Conservation (phyloP, 225 moss, liverwort and hornwort genomes). For the Marchantia paleacea region DNA sequence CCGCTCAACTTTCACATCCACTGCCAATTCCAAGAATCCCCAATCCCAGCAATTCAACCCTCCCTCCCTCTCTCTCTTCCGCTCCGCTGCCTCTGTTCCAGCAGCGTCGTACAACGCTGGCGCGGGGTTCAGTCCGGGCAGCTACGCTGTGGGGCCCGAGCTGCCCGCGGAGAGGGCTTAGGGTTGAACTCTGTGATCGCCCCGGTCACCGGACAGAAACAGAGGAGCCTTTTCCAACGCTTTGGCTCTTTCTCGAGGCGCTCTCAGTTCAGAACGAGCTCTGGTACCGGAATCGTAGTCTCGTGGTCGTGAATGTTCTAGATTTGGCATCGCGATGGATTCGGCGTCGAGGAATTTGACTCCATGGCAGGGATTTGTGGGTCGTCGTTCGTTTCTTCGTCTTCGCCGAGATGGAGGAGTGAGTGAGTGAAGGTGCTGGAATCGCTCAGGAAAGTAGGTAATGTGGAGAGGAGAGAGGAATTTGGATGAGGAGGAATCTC, state of each 20-base stretch:
- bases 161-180: background rate
- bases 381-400: no score
- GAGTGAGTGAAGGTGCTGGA: background rate
- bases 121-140: no score
- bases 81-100: background rate
- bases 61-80: background rate
- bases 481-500: background rate
- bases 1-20: background rate
- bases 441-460: background rate
- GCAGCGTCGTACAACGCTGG: background rate
- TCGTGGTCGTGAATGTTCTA: background rate
- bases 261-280: no score
- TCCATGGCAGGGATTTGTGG: no score
- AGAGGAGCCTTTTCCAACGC: background rate
- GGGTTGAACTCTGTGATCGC: background rate
- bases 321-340: background rate
- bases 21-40: background rate
- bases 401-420: background rate
- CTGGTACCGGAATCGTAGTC: background rate
- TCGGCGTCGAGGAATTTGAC: background rate
- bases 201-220: background rate
- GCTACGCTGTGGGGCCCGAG: background rate
- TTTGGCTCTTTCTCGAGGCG: no score
- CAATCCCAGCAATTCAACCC: background rate
- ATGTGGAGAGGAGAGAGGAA: background rate